Base-by-base conservation (phyloP, 495 filamentous ascomycete genomes). In the Lophiostoma macrostomum region DNA sequence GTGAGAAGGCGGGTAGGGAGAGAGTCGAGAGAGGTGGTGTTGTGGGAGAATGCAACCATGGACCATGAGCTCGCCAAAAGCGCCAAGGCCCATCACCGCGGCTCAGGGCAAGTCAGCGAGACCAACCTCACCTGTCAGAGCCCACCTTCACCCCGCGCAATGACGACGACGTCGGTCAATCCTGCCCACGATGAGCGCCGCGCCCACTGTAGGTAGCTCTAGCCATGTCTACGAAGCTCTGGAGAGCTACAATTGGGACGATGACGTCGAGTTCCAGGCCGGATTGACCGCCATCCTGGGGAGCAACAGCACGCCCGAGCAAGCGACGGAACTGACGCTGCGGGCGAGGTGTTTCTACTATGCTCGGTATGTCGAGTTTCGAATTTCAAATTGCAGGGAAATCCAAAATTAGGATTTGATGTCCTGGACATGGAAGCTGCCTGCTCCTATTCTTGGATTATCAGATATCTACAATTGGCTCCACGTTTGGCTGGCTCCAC, bases 261-360 rank as follows among this genome's bases (percentile, higher is more conserved):
- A 62, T 45, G 79, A 82, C 56, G 61, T 67, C 42, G 77, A 80
- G 56, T 82, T 80, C 56, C 76, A 80, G 64, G 60, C 61, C n/a
- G 70, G 70, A 14, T 61, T 73, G 11, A 55, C 50, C 19, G 73
- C 74, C 34, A 75, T 76, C 27, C 66, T 77, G 19, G 73, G 72
- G 19, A 64, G 65, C 16, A 70, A 68, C 30, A 58, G 71, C 27
- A 65, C 70, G 18, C 71, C 69, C 24, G 68, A 67, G 22, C 73
- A 73, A 51, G 60, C 71, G 18, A 45, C 63, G 8, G 72, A 74
- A 23, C 54, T 77, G 18, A 73, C 70, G 7, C 58, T 75, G 35
- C 67, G 73, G 29, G 74, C 74, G 14, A 69, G 70, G 42, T 75
- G 73, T 56, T 77, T 74, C 65, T 77, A 75, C 64, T 70, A 63